Evolutionary conservation across 2,329 filamentous ascomycete species (phyloP).

Genomic region (Didymella arachidicola): DNA sequence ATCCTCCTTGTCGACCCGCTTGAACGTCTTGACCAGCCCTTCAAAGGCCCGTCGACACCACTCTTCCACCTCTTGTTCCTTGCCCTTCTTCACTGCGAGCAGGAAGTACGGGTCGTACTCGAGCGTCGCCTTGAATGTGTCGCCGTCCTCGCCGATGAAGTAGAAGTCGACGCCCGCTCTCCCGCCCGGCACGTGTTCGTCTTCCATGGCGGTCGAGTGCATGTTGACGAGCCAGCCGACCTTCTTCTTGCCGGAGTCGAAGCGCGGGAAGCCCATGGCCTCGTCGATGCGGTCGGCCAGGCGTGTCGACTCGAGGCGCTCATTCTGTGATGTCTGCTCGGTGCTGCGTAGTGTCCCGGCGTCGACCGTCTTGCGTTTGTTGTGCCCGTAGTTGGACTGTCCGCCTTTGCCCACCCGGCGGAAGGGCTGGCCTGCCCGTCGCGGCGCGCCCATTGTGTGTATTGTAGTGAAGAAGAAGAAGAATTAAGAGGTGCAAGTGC

Average conservation of each 20-base stretch:
- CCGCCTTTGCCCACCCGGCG: slow-evolving; percentile 54
- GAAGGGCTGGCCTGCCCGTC: slow-evolving; percentile 52
- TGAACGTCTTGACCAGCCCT: slow-evolving; percentile 80
- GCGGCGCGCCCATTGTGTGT: slow-evolving; percentile 54
- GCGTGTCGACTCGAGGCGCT: slow-evolving; percentile 85
- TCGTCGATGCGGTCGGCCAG: slow-evolving; percentile 92
- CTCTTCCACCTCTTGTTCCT: slow-evolving; percentile 93
- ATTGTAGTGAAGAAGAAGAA: slow-evolving; percentile 21
- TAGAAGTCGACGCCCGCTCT: slow-evolving; percentile 94
- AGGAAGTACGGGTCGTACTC: slow-evolving; percentile 98
- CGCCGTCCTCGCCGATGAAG: slow-evolving; percentile 78
- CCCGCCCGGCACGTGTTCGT: slow-evolving; percentile 82
- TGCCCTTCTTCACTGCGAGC: slow-evolving; percentile 85
- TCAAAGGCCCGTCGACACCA: slow-evolving; percentile 84
- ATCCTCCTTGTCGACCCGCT: slow-evolving; percentile 88
- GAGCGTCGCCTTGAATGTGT: slow-evolving; percentile 93
- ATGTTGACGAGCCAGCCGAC: slow-evolving; percentile 96
- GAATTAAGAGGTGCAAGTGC: slow-evolving; percentile 34
- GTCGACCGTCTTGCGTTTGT: slow-evolving; percentile 78
- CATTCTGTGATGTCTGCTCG: slow-evolving; percentile 89
- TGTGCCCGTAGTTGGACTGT: slow-evolving; percentile 58
- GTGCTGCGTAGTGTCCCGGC: slow-evolving; percentile 74
- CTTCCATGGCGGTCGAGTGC: slow-evolving; percentile 85
- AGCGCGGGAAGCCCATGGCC: slow-evolving; percentile 89
- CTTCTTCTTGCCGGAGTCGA: slow-evolving; percentile 84